A percentile compares a stretch with the other conserved stretches of the same genome.
These are phyloP conservation scores for Phyllosticta citrichinensis DNA, from an alignment of 2,329 filamentous ascomycete species.

Conservation along the genomic window DNA sequence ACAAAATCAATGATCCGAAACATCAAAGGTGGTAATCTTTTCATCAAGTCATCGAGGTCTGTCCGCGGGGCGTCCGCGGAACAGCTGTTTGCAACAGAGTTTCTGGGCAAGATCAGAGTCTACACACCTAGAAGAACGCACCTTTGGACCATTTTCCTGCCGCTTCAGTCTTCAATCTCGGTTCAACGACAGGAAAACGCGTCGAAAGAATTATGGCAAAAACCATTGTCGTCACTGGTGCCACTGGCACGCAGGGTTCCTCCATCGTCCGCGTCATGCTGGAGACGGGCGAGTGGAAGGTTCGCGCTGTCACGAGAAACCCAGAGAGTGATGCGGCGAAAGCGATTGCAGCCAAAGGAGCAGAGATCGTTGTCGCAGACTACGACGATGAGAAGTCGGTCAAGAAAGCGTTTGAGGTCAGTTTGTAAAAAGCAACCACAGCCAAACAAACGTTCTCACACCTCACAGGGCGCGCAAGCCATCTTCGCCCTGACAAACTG, in stretches of 20 bases:
- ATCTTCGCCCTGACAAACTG: slow-evolving; percentile 15
- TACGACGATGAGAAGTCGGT: slow-evolving; percentile 13
- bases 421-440: not conserved
- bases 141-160: not conserved
- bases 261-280: slow-evolving; percentile 15
- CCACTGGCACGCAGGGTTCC: slow-evolving; percentile 20
- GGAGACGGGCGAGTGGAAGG: slow-evolving; percentile 15
- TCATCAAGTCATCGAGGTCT: not conserved
- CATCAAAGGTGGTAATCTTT: not conserved
- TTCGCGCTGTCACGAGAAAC: slow-evolving; percentile 19
- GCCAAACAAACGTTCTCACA: not conserved
- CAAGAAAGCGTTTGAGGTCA: slow-evolving; percentile 12
- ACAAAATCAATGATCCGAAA: not conserved
- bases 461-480: slow-evolving; percentile 11
- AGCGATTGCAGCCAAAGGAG: slow-evolving; percentile 13
- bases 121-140: not conserved
- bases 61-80: no score
- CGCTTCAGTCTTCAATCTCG: no score
- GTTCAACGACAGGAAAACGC: not conserved
- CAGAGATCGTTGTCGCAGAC: slow-evolving; percentile 13
- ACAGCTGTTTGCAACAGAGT: no score
- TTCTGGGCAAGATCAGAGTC: not conserved
- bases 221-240: slow-evolving; percentile 20
- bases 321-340: slow-evolving; percentile 15
- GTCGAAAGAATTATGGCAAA: not conserved